Percentiles rank a stretch among this genome's conserved stretches.
Conservation (phyloP, 345 rosid genomes). For the Rhodamnia argentea region DNA sequence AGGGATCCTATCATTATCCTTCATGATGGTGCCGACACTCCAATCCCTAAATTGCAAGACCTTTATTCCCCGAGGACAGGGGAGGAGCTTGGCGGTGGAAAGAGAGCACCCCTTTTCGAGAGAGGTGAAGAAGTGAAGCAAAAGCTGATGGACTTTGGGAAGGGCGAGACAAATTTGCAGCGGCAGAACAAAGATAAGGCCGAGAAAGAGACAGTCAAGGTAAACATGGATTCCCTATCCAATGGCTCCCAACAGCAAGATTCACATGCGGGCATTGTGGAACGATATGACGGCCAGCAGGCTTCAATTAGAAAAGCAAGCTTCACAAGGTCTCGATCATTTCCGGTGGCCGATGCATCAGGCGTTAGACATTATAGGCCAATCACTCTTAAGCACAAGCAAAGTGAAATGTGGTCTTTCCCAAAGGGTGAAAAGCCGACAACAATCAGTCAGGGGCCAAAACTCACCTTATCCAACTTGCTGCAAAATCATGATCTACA, state of each 20-base stretch:
- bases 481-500: slow-evolving; percentile 1
- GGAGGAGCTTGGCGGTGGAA: neutral
- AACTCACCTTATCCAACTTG: neutral
- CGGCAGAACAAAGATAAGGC: neutral
- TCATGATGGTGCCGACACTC: neutral
- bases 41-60: neutral
- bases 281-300: slow-evolving; percentile 21
- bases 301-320: slow-evolving; percentile 10
- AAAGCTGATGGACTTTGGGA: neutral
- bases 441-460: neutral
- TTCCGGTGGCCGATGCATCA: slow-evolving; percentile 42
- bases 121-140: neutral
- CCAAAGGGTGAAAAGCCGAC: slow-evolving; percentile 16
- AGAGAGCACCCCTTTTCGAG: neutral
- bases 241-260: slow-evolving; percentile 1
- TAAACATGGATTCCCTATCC: neutral
- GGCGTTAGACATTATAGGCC: slow-evolving; percentile 17
- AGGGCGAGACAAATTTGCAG: neutral
- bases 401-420: slow-evolving; percentile 55
- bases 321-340: slow-evolving; percentile 70
- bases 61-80: neutral
- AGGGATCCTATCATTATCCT: neutral
- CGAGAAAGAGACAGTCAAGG: neutral
- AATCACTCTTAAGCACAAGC: slow-evolving; percentile 62
- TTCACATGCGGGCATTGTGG: slow-evolving; percentile 18